Percentiles rank a stretch among this genome's conserved stretches.
Conservation (phyloP, 805 yeast species). For the Hanseniaspora singularis region DNA sequence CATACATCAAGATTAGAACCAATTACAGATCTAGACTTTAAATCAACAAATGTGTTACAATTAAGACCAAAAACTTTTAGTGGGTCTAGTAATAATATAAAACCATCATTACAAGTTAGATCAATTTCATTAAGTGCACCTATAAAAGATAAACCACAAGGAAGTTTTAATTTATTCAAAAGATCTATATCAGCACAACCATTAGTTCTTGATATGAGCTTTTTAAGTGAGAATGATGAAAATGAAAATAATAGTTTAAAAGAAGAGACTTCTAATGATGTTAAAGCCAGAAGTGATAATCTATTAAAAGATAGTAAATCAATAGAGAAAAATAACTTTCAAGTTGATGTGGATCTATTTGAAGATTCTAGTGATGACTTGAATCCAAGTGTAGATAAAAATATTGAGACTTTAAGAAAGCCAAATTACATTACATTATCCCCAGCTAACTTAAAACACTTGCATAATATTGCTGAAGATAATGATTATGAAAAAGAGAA, state of each 20-base stretch:
- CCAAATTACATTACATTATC: neutral
- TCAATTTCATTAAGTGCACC: neutral
- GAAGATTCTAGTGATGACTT: neutral
- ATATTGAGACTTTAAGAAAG: too few species aligned
- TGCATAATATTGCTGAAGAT: neutral
- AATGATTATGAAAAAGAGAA: neutral
- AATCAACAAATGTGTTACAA: neutral
- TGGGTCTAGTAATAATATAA: too few species aligned
- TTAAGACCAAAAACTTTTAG: neutral
- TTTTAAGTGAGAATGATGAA: neutral
- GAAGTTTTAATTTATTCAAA: too few species aligned
- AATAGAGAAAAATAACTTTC: neutral
- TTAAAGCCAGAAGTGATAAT: neutral
- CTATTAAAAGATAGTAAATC: too few species aligned
- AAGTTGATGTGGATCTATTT: neutral
- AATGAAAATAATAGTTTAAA: neutral
- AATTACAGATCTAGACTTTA: neutral
- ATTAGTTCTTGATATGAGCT: neutral
- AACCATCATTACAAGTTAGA: neutral
- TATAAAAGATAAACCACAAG: too few species aligned
- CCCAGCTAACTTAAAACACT: constrained; percentile 5
- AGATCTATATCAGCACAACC: constrained; percentile 7
- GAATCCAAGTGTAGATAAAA: neutral
- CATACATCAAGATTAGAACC: constrained; percentile 2
- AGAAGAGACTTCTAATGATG: neutral